Percentiles rank a stretch among this genome's conserved stretches.
phyloP scores from a whole-genome alignment of 192 early-diverging fungal species.

The Podila clonocystis region DNA sequence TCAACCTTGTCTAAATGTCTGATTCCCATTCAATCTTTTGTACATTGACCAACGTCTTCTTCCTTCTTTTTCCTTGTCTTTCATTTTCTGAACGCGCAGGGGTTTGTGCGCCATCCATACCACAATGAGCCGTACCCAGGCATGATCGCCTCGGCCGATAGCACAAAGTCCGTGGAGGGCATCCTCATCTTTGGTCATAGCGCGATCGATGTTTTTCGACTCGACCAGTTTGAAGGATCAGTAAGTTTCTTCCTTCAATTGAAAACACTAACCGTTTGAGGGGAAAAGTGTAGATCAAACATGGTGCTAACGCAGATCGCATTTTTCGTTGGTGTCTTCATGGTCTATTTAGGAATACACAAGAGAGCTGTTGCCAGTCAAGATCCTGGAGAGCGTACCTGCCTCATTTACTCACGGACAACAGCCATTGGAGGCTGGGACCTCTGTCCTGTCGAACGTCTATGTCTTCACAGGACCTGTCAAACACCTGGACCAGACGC shows the following conservation, averaged over 20 bases:
- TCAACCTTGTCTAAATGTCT: background rate
- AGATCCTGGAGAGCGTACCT: conserved; percentile 23
- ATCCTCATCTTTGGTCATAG: conserved; percentile 41
- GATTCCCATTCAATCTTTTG: no score
- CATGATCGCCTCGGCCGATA: conserved; percentile 39
- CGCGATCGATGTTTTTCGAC: conserved; percentile 27
- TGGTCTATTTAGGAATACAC: conserved; percentile 31
- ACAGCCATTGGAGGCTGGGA: conserved; percentile 12
- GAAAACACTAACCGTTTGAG: background rate
- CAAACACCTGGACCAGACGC: conserved; percentile 13
- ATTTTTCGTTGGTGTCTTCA: background rate
- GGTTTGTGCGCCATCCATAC: conserved; percentile 37
- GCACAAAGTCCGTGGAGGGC: conserved; percentile 19
- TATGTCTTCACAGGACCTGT: conserved; percentile 38
- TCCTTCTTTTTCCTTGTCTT: background rate
- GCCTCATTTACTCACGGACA: conserved; percentile 9
- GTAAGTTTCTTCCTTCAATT: background rate
- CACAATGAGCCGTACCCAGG: conserved; percentile 46
- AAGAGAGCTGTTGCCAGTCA: conserved; percentile 15
- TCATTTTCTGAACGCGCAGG: conserved; percentile 11
- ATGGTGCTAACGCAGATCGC: background rate
- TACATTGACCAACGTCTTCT: background rate
- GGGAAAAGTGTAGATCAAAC: background rate
- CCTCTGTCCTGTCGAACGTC: conserved; percentile 24
- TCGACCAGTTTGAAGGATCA: conserved; percentile 42